Conservation (phyloP, 2,329 filamentous ascomycete genomes). For the Mycogone perniciosa region DNA sequence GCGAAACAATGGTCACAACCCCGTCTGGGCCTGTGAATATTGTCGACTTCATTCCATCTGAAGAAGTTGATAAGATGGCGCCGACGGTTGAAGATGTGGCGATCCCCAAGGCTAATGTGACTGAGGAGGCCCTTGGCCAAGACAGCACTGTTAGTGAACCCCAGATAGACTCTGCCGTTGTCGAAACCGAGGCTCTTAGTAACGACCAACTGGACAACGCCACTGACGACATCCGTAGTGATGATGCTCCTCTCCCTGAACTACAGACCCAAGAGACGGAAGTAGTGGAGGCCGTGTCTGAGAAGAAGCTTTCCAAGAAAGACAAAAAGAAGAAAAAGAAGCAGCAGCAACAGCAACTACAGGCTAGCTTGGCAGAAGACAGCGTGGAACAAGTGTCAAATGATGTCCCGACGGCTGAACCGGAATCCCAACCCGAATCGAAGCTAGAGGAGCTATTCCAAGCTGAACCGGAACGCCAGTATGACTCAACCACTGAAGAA, state of each 20-base stretch:
- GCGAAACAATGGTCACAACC: background rate
- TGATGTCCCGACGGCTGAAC: background rate
- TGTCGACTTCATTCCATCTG: background rate
- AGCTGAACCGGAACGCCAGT: background rate
- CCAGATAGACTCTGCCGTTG: background rate
- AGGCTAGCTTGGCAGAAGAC: background rate
- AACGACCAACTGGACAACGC: background rate
- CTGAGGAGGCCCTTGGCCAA: background rate
- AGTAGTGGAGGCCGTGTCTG: background rate
- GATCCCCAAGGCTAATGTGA: background rate
- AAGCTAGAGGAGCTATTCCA: background rate
- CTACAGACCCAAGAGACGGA: background rate
- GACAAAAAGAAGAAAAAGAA: conserved; percentile 18
- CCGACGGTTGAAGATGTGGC: background rate
- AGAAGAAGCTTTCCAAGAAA: conserved; percentile 13
- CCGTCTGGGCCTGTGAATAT: background rate
- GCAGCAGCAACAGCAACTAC: conserved; percentile 7
- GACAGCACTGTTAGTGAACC: background rate
- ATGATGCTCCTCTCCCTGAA: background rate
- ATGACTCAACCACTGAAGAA: background rate
- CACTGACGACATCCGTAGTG: background rate
- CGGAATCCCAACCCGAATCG: background rate
- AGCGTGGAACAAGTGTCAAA: background rate
- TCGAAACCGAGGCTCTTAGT: background rate
- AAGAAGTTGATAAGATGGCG: background rate